A percentile compares a stretch with the other conserved stretches of the same genome.
Evolutionary conservation across 208 protist genomes (phyloP).

Genomic region (Vickermania spadyakhi): DNA sequence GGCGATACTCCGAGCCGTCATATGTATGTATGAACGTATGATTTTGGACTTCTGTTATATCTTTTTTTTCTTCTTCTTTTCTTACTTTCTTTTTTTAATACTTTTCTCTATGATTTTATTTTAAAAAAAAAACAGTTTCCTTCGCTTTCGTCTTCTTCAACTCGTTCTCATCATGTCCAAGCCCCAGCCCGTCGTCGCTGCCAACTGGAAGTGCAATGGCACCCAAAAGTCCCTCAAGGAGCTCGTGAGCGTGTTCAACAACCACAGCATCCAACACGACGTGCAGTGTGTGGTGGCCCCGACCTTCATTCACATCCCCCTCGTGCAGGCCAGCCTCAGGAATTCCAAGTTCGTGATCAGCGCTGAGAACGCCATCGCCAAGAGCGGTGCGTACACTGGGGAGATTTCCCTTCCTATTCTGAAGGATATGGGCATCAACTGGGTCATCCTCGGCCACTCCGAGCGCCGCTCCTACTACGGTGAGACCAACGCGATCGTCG

Average conservation of each 20-base stretch:
- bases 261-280: constrained; percentile 39
- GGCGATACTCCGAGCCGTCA: too few species aligned
- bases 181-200: constrained; percentile 87
- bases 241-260: constrained; percentile 73
- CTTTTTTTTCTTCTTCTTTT: too few species aligned
- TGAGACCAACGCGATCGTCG: constrained; percentile 90
- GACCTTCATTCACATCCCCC: constrained; percentile 72
- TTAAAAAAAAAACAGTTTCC: too few species aligned
- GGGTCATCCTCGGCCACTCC: constrained; percentile 96
- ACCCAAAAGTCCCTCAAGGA: constrained; percentile 52
- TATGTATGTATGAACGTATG: too few species aligned
- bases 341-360: constrained; percentile 69
- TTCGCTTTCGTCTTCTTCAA: too few species aligned
- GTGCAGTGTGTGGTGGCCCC: constrained; percentile 87
- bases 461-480: constrained; percentile 95
- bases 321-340: constrained; percentile 49
- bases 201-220: constrained; percentile 96
- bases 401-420: constrained; percentile 88
- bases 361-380: constrained; percentile 84
- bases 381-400: constrained; percentile 86
- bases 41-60: too few species aligned
- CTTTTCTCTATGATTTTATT: too few species aligned
- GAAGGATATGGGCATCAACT: constrained; percentile 90
- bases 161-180: constrained; percentile 39
- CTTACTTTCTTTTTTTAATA: constrained; percentile 9